Base-by-base conservation (phyloP, 2,329 filamentous ascomycete genomes). In the Colletotrichum sp. region DNA sequence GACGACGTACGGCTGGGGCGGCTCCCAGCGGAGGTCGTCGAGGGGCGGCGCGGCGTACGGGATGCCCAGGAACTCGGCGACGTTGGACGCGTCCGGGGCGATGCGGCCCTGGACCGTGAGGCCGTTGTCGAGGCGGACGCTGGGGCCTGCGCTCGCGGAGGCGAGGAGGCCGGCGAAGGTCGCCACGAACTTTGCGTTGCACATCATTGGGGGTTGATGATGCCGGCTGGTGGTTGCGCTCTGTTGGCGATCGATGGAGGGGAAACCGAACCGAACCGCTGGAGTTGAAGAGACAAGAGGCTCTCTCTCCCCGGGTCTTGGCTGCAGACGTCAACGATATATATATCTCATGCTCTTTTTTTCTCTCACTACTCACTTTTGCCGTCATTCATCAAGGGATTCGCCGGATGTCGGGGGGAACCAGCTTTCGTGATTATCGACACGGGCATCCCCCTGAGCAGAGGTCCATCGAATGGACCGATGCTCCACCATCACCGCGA, bases 21-120 rank as follows among this genome's bases (percentile, higher is more conserved):
- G 82, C 55, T 82, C 80, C 78, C 84, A 86, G 13, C 91, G 87
- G 60, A 92, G 85, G 74, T 87, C 82, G 3, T 87, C 89, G 32
- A 90, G 83, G 0, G 91, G 91, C 52, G 91, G 88, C 76, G 90
- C 87, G 5, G 90, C 91, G 80, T 90, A 93, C 0, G 90, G 91
- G 18, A 93, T 82, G 60, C 82, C 84, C 18, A 84, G 80, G 71
- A 74, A 76, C 61, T 76, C 71, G 60, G 71, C 71, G 28, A 76
- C 74, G 7, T 70, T 66, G 21, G 71, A 15, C 7, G 66, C 74
- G 12, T 74, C 67, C 21, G 71, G 60, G 39, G 60, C 72, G 60
- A 76, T 71, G 65, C 60, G 72, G 48, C 71, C 74, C 36, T 70
- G 65, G 9, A 76, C 66, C 13, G 60, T 71, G 36, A 76, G 52